Conservation (phyloP, 2,329 filamentous ascomycete species). For the Fusarium chlamydosporum region DNA sequence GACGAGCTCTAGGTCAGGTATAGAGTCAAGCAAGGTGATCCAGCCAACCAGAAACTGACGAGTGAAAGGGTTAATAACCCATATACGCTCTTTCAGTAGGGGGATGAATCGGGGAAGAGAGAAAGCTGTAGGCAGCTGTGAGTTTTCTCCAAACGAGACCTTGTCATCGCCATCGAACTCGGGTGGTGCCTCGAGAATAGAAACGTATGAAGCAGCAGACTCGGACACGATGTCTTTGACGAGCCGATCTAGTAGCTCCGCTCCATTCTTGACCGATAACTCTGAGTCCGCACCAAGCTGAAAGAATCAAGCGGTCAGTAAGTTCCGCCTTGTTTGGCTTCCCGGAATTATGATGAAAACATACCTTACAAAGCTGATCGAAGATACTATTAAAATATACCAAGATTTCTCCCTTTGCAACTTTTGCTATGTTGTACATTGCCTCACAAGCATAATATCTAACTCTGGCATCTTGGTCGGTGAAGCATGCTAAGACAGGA, state of each 20-base stretch:
- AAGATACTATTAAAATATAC: slow-evolving; percentile 99
- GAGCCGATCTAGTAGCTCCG: slow-evolving; percentile 92
- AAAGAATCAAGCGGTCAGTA: slow-evolving; percentile 9
- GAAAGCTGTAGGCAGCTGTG: slow-evolving; percentile 83
- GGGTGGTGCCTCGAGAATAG: slow-evolving; percentile 77
- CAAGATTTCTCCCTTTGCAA: slow-evolving; percentile 96
- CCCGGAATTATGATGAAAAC: background rate
- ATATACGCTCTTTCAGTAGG: slow-evolving; percentile 91
- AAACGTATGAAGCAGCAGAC: slow-evolving; percentile 94
- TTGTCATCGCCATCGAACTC: slow-evolving; percentile 63
- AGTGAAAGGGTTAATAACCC: slow-evolving; percentile 94
- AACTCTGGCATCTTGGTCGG: slow-evolving; percentile 96
- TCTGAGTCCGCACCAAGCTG: slow-evolving; percentile 96
- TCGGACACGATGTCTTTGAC: slow-evolving; percentile 97
- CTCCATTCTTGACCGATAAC: slow-evolving; percentile 97
- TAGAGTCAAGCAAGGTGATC: slow-evolving; percentile 95
- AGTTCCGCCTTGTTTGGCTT: background rate
- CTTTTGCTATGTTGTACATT: slow-evolving; percentile 99
- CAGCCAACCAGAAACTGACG: slow-evolving; percentile 95
- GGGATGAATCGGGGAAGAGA: slow-evolving; percentile 93
- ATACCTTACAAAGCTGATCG: slow-evolving; percentile 94
- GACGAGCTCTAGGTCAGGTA: slow-evolving; percentile 95
- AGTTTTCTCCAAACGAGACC: slow-evolving; percentile 60
- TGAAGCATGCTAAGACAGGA: slow-evolving; percentile 96
- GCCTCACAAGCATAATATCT: slow-evolving; percentile 99